phyloP scores from a whole-genome alignment of 2,329 filamentous ascomycete genomes.

The Ophiobolus disseminans region DNA sequence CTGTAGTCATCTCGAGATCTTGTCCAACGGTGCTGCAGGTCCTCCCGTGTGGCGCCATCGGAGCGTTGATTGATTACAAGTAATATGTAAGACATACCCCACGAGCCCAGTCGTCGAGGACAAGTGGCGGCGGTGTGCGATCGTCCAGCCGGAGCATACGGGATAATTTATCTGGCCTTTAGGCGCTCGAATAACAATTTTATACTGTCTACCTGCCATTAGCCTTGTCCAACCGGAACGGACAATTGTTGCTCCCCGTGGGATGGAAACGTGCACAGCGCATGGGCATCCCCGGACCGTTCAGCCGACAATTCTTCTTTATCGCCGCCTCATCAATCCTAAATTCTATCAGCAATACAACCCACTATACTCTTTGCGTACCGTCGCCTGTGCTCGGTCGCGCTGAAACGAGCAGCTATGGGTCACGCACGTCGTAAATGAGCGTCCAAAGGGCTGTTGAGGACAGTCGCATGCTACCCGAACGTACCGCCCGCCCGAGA shows the following conservation, averaged over 20 bases:
- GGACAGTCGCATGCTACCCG: slow-evolving; percentile 20
- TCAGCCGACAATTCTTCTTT: slow-evolving; percentile 26
- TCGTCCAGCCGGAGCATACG: slow-evolving; percentile 5
- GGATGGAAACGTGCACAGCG: slow-evolving; percentile 8
- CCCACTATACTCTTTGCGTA: slow-evolving; percentile 37
- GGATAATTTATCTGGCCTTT: slow-evolving; percentile 7
- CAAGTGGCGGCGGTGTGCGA: neutral
- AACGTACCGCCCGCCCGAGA: slow-evolving; percentile 27
- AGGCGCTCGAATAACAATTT: neutral
- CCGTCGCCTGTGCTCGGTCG: slow-evolving; percentile 12
- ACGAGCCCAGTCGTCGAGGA: neutral
- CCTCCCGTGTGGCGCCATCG: slow-evolving; percentile 7
- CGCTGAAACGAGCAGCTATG: slow-evolving; percentile 16
- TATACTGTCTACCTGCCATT: slow-evolving; percentile 7
- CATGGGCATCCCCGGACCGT: slow-evolving; percentile 34
- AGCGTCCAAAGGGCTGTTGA: slow-evolving; percentile 21
- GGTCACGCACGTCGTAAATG: slow-evolving; percentile 9
- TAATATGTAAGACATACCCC: neutral
- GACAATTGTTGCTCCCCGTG: slow-evolving; percentile 16
- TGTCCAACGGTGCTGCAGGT: slow-evolving; percentile 6
- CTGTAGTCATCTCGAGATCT: slow-evolving; percentile 1
- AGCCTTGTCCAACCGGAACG: slow-evolving; percentile 19
- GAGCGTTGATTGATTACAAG: neutral
- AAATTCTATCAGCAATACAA: slow-evolving; percentile 27
- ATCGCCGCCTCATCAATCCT: slow-evolving; percentile 25